These are phyloP conservation scores for Aspergillus spinulosporus DNA, from an alignment of 2,329 filamentous ascomycete genomes.

Conservation along the genomic window DNA sequence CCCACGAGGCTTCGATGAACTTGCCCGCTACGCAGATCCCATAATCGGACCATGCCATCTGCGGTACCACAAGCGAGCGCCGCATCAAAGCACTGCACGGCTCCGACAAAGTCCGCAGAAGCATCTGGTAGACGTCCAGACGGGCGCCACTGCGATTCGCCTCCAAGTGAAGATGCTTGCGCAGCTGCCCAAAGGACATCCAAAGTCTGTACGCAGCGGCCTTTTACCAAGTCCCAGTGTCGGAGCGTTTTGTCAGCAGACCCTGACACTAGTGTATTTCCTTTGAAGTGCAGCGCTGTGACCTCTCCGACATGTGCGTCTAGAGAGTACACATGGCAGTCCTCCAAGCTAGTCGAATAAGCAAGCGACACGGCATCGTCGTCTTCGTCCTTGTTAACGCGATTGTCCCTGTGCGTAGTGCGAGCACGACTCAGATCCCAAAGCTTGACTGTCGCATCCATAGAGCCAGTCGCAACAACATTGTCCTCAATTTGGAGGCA, in stretches of 20 bases:
- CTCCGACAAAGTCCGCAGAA: constrained; percentile 87
- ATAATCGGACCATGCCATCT: constrained; percentile 93
- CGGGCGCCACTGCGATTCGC: constrained; percentile 68
- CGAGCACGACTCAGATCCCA: constrained; percentile 93
- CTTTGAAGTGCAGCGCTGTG: constrained; percentile 87
- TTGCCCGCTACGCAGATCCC: constrained; percentile 94
- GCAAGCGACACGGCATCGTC: constrained; percentile 58
- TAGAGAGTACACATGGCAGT: constrained; percentile 85
- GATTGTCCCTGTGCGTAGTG: constrained; percentile 65
- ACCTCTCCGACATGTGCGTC: constrained; percentile 92
- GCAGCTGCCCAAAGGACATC: constrained; percentile 98
- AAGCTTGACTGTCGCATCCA: constrained; percentile 89
- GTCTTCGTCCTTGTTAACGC: constrained; percentile 52
- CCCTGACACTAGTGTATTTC: constrained; percentile 87
- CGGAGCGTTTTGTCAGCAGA: constrained; percentile 96
- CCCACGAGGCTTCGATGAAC: constrained; percentile 96
- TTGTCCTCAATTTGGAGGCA: constrained; percentile 94
- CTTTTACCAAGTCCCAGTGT: constrained; percentile 96
- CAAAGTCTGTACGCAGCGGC: constrained; percentile 94
- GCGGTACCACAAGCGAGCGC: constrained; percentile 94
- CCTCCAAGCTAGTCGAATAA: constrained; percentile 72
- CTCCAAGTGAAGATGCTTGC: constrained; percentile 71
- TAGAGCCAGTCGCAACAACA: constrained; percentile 88
- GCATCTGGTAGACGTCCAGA: constrained; percentile 62
- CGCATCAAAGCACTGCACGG: constrained; percentile 92